These are phyloP conservation scores for Wickerhamiella cacticola DNA, from an alignment of 805 yeast species.

Conservation along the genomic window DNA sequence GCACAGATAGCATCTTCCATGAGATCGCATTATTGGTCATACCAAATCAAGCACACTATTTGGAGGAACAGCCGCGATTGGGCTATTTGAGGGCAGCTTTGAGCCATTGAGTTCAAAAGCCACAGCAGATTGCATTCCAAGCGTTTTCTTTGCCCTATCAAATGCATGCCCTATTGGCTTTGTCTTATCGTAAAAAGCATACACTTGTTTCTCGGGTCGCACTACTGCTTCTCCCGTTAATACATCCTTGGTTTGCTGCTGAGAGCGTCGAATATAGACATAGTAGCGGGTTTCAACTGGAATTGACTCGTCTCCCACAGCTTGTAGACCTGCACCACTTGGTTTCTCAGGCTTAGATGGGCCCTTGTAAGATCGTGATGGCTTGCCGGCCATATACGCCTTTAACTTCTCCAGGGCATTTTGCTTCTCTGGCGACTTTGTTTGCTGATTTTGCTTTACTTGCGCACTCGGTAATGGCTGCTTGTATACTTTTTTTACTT, in stretches of 20 bases:
- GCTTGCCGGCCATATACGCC: conserved; percentile 8
- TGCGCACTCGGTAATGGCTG: not conserved
- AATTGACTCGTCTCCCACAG: conserved; percentile 27
- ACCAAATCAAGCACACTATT: not conserved
- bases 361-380: not conserved
- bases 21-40: not conserved
- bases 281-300: conserved; percentile 26
- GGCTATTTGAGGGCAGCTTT: not conserved
- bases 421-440: not conserved
- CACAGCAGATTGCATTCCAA: not conserved
- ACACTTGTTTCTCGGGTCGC: conserved; percentile 18
- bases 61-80: conserved; percentile 4
- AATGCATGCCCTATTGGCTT: conserved; percentile 10
- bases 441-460: not conserved
- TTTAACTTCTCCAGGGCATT: conserved; percentile 1
- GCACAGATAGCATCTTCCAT: too few relatives aligned
- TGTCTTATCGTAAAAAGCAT: conserved; percentile 18
- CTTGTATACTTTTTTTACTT: not conserved
- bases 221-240: conserved; percentile 11
- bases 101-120: not conserved
- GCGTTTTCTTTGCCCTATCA: conserved; percentile 3
- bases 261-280: conserved; percentile 22
- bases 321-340: conserved; percentile 21
- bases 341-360: not conserved
- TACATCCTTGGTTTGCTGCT: conserved; percentile 13